Evolutionary conservation across 768 basidiomycete genomes (phyloP), one percentile per base, ranked within the genome.

Genomic region (Tricholoma sp.): DNA sequence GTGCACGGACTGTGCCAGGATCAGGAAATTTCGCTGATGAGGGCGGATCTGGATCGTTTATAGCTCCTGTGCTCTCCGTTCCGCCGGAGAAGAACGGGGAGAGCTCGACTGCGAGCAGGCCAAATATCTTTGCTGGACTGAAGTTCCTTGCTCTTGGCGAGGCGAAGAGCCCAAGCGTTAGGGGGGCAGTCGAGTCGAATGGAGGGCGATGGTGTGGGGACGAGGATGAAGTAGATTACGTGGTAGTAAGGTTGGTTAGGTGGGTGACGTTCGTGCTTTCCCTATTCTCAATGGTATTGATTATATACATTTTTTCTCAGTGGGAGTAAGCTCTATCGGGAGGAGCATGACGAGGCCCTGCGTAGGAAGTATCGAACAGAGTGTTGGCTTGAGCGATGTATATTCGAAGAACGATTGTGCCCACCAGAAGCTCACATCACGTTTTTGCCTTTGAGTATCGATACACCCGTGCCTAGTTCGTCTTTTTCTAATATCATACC

Each of bases 341-440:
- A 80, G 32, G 88, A 90, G 65, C 65, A 68, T 5, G 82, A 85
- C 53, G 69, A 72, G 6, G 10, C 34, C 0, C 63, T 76, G 59
- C 76, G 80, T 47, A 54, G 61, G 3, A 86, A 83, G 61, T 91
- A 85, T 63, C 82, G 94, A 44, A 96, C 94, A 0, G 94, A 97
- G 68, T 95, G 91, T 66, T 98, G 94, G 94, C 76, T 98, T 1
- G 94, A 98, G 68, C 81, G 81, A 44, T 96, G 91, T 63, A 79
- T 93, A 12, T 86, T 82, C 53, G 84, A 86, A 56, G 87, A 90
- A 45, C 78, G 80, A n/a, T 71, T 96, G 51, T 86, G 88, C 64
- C 67, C 72, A 15, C 74, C 82, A 0, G 80, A 84, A 1, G 88
- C 88, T 42, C 85, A 92, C 59, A 66, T 90, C 11, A 81, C 84